Conservation (phyloP, 2,329 filamentous ascomycete species). For the Fusarium buharicum region DNA sequence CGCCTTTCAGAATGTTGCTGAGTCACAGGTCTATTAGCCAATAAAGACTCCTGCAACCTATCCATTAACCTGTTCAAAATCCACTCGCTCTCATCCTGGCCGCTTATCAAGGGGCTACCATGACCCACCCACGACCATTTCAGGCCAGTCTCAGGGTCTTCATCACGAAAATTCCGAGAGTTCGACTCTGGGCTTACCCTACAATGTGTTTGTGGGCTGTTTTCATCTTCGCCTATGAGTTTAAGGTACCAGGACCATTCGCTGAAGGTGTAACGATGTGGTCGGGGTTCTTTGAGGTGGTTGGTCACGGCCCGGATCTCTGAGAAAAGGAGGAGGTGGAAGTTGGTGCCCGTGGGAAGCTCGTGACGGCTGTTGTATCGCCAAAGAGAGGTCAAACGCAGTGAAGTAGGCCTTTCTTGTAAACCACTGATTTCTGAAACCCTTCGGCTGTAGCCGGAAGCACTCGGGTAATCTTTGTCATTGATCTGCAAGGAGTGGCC, state of each 20-base stretch:
- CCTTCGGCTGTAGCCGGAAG: too few species aligned
- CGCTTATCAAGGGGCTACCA: slow-evolving; percentile 75
- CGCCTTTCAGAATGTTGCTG: too few species aligned
- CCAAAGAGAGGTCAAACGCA: slow-evolving; percentile 42
- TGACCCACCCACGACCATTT: slow-evolving; percentile 78
- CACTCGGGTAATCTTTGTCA: too few species aligned
- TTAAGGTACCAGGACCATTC: slow-evolving; percentile 87
- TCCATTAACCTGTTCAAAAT: slow-evolving; percentile 71
- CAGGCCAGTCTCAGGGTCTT: slow-evolving; percentile 43
- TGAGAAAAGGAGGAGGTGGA: slow-evolving; percentile 73
- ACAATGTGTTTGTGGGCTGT: slow-evolving; percentile 60
- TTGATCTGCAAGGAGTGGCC: neutral
- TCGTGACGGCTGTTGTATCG: slow-evolving; percentile 48
- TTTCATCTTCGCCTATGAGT: slow-evolving; percentile 74
- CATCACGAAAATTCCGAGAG: neutral
- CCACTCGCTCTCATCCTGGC: slow-evolving; percentile 76
- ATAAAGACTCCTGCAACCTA: slow-evolving; percentile 56
- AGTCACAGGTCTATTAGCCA: too few species aligned
- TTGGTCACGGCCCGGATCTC: slow-evolving; percentile 73
- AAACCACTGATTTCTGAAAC: too few species aligned
- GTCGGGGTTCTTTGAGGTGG: slow-evolving; percentile 67
- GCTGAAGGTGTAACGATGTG: slow-evolving; percentile 78
- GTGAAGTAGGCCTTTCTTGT: too few species aligned
- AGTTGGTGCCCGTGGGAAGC: slow-evolving; percentile 59
- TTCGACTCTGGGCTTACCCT: slow-evolving; percentile 40